Evolutionary conservation across 306 rosid species (phyloP).

Genomic region (Lathyrus aphaca): DNA sequence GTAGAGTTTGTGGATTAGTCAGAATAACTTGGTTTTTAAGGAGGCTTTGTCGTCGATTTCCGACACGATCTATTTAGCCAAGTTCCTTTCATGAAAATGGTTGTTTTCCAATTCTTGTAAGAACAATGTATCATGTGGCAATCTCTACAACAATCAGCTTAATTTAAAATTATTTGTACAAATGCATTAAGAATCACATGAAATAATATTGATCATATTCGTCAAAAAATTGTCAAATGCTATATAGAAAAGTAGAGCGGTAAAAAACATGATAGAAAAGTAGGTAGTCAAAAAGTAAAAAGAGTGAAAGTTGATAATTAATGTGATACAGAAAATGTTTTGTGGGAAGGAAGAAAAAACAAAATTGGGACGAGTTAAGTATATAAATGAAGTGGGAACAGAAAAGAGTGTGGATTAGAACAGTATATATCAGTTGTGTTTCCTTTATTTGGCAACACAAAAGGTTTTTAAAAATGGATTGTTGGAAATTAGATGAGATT

Average conservation of each 20-base stretch:
- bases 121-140: too few species aligned
- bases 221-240: too few species aligned
- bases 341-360: conserved; percentile 32
- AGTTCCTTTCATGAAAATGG: too few species aligned
- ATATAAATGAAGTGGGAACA: conserved; percentile 46
- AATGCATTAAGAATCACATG: too few species aligned
- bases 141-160: too few species aligned
- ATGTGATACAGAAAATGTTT: conserved; percentile 48
- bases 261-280: conserved; percentile 38
- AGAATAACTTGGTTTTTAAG: too few species aligned
- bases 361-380: conserved; percentile 33
- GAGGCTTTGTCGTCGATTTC: too few species aligned
- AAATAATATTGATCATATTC: too few species aligned
- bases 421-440: conserved; percentile 40
- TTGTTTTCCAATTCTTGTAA: too few species aligned
- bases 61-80: too few species aligned
- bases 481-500: conserved; percentile 60
- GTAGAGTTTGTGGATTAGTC: too few species aligned
- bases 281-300: conserved; percentile 43
- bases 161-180: too few species aligned
- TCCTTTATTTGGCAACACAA: conserved; percentile 48
- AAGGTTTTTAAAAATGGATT: conserved; percentile 46
- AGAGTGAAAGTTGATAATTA: conserved; percentile 43
- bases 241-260: background rate
- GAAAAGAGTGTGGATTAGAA: conserved; percentile 36